A percentile compares a stretch with the other conserved stretches of the same genome.
phyloP scores from a whole-genome alignment of 495 filamentous ascomycete genomes.

The Thermothielavioides terrestris region DNA sequence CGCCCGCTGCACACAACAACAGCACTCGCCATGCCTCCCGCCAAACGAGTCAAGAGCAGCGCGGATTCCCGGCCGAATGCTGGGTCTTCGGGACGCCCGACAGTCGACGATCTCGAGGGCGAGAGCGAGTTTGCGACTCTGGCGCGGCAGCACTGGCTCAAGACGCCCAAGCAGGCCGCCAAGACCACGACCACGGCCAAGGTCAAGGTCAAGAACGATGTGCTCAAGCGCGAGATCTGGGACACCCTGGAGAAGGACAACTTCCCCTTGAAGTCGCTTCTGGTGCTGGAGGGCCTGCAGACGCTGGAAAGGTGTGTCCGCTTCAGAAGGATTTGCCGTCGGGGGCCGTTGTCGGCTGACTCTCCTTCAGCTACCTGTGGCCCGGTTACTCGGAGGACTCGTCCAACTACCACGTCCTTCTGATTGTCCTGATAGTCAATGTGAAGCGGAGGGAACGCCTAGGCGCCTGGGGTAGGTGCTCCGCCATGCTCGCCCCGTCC shows the following conservation, averaged over 20 bases:
- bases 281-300: conserved; percentile 83
- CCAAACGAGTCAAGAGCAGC: conserved; percentile 41
- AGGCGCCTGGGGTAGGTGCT: conserved; percentile 58
- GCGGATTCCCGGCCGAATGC: conserved; percentile 31
- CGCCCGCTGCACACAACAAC: conserved; percentile 13
- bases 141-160: conserved; percentile 79
- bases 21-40: conserved; percentile 35
- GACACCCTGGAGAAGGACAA: conserved; percentile 72
- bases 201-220: conserved; percentile 72
- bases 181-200: conserved; percentile 60
- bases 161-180: conserved; percentile 42
- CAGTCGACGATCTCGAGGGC: conserved; percentile 50
- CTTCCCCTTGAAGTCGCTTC: conserved; percentile 67
- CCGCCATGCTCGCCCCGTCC: neutral
- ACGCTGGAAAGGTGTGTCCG: conserved; percentile 67
- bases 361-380: conserved; percentile 68
- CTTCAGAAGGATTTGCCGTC: neutral
- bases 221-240: conserved; percentile 86
- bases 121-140: conserved; percentile 75
- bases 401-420: conserved; percentile 80
- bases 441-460: conserved; percentile 81
- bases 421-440: conserved; percentile 77
- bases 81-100: conserved; percentile 25
- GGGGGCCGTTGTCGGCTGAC: conserved; percentile 15
- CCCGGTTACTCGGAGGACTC: conserved; percentile 82